Percentiles rank a stretch among this genome's conserved stretches.
These are phyloP conservation scores for Colletotrichum brevisporum DNA, from an alignment of 2,329 filamentous ascomycete genomes.

Conservation along the genomic window DNA sequence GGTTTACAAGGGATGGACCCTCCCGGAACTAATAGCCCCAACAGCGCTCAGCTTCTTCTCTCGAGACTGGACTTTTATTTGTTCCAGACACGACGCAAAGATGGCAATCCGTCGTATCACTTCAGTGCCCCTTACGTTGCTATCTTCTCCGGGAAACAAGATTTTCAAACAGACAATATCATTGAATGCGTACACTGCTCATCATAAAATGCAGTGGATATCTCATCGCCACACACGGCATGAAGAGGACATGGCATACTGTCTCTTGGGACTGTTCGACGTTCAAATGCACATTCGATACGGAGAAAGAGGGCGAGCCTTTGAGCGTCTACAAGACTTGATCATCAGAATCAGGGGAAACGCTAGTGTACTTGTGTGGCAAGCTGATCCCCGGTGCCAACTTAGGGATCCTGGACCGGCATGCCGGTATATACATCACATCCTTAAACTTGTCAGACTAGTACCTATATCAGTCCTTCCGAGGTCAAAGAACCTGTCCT, in stretches of 20 bases:
- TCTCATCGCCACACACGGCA: not conserved
- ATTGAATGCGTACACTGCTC: not conserved
- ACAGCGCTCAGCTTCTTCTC: constrained; percentile 17
- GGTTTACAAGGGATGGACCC: constrained; percentile 38
- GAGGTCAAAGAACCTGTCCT: no score
- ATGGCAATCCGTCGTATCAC: not conserved
- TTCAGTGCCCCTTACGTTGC: not conserved
- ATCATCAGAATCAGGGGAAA: not conserved
- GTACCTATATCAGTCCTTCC: no score
- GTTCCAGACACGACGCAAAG: not conserved
- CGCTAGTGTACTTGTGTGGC: not conserved
- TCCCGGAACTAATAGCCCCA: constrained; percentile 37
- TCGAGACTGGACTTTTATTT: constrained; percentile 9
- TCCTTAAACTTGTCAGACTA: no score
- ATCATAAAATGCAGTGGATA: not conserved
- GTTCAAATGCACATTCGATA: not conserved
- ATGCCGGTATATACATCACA: no score
- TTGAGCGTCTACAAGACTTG: not conserved
- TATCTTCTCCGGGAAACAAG: no score
- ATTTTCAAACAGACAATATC: not conserved
- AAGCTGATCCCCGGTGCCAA: not conserved
- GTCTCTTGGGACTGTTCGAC: not conserved
- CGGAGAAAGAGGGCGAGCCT: not conserved
- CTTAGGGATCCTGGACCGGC: not conserved
- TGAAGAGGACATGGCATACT: not conserved